phyloP scores from a whole-genome alignment of 108 stramenopile genomes.

The Nitzschia putrida region DNA sequence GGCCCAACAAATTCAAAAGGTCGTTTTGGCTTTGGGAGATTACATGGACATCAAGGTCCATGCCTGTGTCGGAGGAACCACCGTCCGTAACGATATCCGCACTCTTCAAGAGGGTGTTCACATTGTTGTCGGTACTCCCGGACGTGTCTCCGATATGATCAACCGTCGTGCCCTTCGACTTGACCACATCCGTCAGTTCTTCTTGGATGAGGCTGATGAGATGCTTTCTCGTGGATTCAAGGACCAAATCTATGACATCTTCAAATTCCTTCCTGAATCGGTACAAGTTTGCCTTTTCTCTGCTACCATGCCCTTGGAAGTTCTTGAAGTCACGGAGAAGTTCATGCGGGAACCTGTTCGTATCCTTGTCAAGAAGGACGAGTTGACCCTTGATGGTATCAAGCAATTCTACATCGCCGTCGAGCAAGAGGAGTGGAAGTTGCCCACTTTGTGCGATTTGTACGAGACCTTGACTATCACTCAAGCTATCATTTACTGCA shows the following conservation, averaged over 20 bases:
- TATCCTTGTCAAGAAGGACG: conserved; percentile 99
- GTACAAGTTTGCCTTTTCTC: conserved; percentile 99
- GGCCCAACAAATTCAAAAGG: conserved; percentile 99
- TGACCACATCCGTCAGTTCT: conserved; percentile 93
- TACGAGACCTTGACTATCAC: conserved; percentile 99
- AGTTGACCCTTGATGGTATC: conserved; percentile 99
- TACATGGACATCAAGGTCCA: conserved; percentile 98
- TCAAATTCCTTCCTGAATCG: conserved; percentile 98
- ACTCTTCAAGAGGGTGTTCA: conserved; percentile 98
- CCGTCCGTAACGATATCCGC: conserved; percentile 99
- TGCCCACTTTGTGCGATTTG: conserved; percentile 98
- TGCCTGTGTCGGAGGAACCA: conserved; percentile 99
- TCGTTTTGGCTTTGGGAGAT: conserved; percentile 97
- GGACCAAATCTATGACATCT: conserved; percentile 99
- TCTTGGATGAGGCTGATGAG: conserved; percentile 99
- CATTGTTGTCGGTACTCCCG: conserved; percentile 98
- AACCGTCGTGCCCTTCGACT: conserved; percentile 94
- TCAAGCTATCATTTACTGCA: conserved; percentile 99
- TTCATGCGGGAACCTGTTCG: conserved; percentile 99
- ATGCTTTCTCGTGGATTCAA: conserved; percentile 99
- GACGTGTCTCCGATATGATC: conserved; percentile 99
- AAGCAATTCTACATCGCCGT: conserved; percentile 99
- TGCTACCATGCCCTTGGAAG: conserved; percentile 99
- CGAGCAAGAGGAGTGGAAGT: conserved; percentile 98
- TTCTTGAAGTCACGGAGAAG: conserved; percentile 95